A percentile compares a stretch with the other conserved stretches of the same genome.
These are phyloP conservation scores for Perkinsus marinus DNA, from an alignment of 169 alveolate species.

Conservation along the genomic window DNA sequence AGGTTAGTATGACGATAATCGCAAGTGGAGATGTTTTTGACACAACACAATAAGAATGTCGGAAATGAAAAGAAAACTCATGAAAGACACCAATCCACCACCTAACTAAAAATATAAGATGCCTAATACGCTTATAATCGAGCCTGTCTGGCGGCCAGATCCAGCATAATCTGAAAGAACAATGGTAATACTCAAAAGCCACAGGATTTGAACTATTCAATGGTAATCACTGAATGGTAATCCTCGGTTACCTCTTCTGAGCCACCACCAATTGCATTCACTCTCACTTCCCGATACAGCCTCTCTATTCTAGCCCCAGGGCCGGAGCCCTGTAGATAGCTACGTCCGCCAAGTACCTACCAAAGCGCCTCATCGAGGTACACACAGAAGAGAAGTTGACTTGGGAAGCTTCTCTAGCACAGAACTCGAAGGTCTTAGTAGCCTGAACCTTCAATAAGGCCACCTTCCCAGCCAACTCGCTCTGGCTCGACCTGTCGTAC, in stretches of 20 bases:
- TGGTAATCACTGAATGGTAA: too few species aligned
- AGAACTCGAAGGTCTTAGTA: background rate
- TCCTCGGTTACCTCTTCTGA: background rate
- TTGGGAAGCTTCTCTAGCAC: background rate
- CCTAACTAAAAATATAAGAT: background rate
- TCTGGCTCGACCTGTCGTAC: background rate
- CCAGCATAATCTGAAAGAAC: background rate
- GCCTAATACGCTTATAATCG: background rate
- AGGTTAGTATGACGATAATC: too few species aligned
- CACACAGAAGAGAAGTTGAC: background rate
- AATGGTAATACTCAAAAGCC: background rate
- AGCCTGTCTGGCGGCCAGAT: background rate
- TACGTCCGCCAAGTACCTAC: background rate
- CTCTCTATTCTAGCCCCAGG: background rate
- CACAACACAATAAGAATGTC: too few species aligned
- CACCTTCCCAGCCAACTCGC: background rate
- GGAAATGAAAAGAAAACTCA: too few species aligned
- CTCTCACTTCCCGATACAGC: background rate
- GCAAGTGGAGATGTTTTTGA: too few species aligned
- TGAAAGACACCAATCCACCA: too few species aligned
- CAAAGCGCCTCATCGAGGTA: background rate
- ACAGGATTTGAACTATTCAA: too few species aligned
- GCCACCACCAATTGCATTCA: background rate
- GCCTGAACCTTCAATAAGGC: background rate
- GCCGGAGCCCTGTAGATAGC: background rate